These are phyloP conservation scores for Tylopilus intermedius DNA, from an alignment of 768 basidiomycete genomes.

Conservation along the genomic window DNA sequence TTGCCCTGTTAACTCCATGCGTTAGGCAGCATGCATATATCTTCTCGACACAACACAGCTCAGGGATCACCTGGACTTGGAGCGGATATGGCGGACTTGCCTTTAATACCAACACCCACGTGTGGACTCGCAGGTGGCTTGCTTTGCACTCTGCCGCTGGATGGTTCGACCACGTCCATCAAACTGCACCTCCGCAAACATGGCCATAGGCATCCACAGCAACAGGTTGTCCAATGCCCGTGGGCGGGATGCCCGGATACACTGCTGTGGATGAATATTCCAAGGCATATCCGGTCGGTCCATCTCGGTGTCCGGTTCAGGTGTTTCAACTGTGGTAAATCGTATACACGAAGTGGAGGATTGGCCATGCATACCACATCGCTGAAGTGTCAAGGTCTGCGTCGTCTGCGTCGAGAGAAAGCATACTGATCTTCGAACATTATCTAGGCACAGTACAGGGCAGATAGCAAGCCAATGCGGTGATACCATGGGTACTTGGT, in stretches of 20 bases:
- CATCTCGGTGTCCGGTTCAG: slow-evolving; percentile 12
- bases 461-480: too few species aligned
- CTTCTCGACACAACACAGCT: too few species aligned
- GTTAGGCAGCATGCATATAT: too few species aligned
- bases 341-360: slow-evolving; percentile 3
- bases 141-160: slow-evolving; percentile 4
- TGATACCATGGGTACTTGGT: too few species aligned
- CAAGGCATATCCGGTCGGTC: slow-evolving; percentile 13
- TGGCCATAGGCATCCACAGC: slow-evolving; percentile 8
- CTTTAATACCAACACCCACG: background rate
- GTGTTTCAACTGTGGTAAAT: slow-evolving; percentile 5
- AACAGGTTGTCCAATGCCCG: slow-evolving; percentile 8
- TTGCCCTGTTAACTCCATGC: too few species aligned
- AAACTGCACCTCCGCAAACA: slow-evolving; percentile 12
- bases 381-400: slow-evolving; percentile 7
- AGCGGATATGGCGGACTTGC: too few species aligned
- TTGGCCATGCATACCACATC: slow-evolving; percentile 4
- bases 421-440: background rate
- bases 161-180: slow-evolving; percentile 5
- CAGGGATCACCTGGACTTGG: too few species aligned
- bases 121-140: slow-evolving; percentile 7
- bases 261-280: slow-evolving; percentile 14
- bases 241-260: slow-evolving; percentile 9
- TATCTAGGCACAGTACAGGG: background rate
- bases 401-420: background rate